Base-by-base conservation (phyloP, 2,329 filamentous ascomycete genomes). In the Thielaviopsis cerberus region DNA sequence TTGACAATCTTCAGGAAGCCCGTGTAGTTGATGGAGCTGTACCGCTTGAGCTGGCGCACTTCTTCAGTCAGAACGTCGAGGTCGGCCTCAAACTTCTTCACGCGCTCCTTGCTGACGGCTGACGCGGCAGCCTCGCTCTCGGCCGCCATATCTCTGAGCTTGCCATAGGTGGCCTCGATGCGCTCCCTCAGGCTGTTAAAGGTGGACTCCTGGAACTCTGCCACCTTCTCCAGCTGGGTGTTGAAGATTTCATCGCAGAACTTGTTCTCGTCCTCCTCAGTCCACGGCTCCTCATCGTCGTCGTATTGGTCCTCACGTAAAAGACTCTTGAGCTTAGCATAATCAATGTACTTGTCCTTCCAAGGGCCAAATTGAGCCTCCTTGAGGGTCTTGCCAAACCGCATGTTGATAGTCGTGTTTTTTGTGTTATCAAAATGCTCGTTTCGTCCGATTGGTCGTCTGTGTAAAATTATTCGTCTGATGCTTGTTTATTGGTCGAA, bases 1-100 rank as follows among this genome's bases (percentile, higher is more conserved):
- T 98, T 98, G 59, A 89, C 89, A 53, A 94, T 94, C 76, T 98
- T 98, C 67, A 96, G 79, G 71, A 97, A 95, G 53, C 89, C 92
- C 5, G 92, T 95, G 71, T 96, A 98, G 73, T 98, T 98, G 73
- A 96, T 84, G 63, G 85, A 86, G 70, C 88, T 92, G 73, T 92
- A 98, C 70, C 88, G 92, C 72, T 95, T 92, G 64, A 98, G 78
- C 74, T 94, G 87, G 69, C 85, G 91, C 66, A 94, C 83, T 71
- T 96, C 88, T 68, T 88, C 87, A 34, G 87, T 92, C 70, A 97
- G 92, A 57, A 73, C 72, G 69, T 97, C 91, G 58, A 97, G 79
- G 73, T 96, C 88, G 53, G 74, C 70, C 66, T 92, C 77, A 45
- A 91, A 82, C 64, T 87, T 80, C 63, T 82, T 81, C 55, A 94